Base-by-base conservation (phyloP, 2,329 filamentous ascomycete species). In the Chrysosporium queenslandicum region DNA sequence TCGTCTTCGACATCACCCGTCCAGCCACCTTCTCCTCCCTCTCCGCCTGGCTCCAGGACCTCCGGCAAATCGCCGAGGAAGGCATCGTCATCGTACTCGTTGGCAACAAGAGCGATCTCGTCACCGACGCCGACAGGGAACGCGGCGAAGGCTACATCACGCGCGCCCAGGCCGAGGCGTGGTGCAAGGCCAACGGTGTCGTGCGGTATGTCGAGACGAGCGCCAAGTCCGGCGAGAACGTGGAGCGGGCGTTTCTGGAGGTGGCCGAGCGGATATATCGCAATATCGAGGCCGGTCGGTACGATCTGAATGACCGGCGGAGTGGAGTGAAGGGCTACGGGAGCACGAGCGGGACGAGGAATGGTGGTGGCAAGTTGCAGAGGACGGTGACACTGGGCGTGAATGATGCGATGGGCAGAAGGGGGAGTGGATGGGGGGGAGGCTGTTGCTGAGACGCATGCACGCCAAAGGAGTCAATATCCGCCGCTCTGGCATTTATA, bases 151-250 rank as follows among this genome's bases (percentile, higher is more conserved):
- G 82, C 70, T 78, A 91, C 53, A 89, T 97, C 23, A 87, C 85
- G 0, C 75, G 74, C 49, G 77, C 85, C 59, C 91, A 97, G 71
- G 92, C 92, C 2, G 83, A 91, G 64, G 86, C 86, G 54, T 98
- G 92, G 92, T 94, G 89, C 56, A 77, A 77, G 55, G 73, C 77
- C 59, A 96, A 97, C 68, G 86, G 86, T 54, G 83, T 97, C 23
- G 80, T 95, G 64, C 82, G 90, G 66, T 97, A 97, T 66, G 88
- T 97, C 57, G 92, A 98, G 74, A 98, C 92, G 36, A 90, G 85
- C 59, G 92, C 92, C 46, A 98, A 97, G 76, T 94, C 85, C 56
- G 92, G 92, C 49, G 88, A 94, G 66, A 88, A 88, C 47, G 92
- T 98, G 32, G 92, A 98, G 68, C 80, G 83, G 60, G 92, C 92